A percentile compares a stretch with the other conserved stretches of the same genome.
Evolutionary conservation across 2,329 filamentous ascomycete species (phyloP).

Genomic region (Geosmithia putterillii): DNA sequence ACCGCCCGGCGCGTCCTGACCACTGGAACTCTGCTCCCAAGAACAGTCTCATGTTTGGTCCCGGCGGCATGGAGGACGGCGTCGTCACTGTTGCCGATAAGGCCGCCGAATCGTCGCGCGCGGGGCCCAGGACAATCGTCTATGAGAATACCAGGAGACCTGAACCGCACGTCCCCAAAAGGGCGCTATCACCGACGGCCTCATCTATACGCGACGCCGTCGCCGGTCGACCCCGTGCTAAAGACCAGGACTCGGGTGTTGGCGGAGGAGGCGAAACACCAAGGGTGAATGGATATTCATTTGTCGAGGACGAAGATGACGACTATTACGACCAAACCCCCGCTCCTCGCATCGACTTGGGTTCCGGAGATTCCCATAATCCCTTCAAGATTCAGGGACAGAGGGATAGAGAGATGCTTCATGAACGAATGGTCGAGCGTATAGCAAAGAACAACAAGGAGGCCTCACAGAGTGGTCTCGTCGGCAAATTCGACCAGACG

Average conservation of each 20-base stretch:
- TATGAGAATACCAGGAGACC: slow-evolving; percentile 78
- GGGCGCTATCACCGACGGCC: slow-evolving; percentile 67
- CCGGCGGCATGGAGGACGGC: slow-evolving; percentile 49
- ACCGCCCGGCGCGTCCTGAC: slow-evolving; percentile 66
- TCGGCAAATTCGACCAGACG: slow-evolving; percentile 43
- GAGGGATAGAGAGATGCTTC: slow-evolving; percentile 66
- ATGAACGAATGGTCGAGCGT: slow-evolving; percentile 76
- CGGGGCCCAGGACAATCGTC: slow-evolving; percentile 63
- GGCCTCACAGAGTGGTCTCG: slow-evolving; percentile 44
- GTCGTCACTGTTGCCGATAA: slow-evolving; percentile 52
- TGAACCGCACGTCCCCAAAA: slow-evolving; percentile 24
- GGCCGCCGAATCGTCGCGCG: slow-evolving; percentile 58
- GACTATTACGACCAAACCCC: slow-evolving; percentile 21
- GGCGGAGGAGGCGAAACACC: slow-evolving; percentile 60
- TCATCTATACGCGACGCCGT: slow-evolving; percentile 79
- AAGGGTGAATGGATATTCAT: slow-evolving; percentile 83
- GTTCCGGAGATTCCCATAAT: slow-evolving; percentile 51
- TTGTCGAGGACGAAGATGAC: slow-evolving; percentile 72
- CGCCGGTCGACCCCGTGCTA: slow-evolving; percentile 52
- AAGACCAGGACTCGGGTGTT: slow-evolving; percentile 47
- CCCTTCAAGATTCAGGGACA: slow-evolving; percentile 72
- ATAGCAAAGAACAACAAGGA: slow-evolving; percentile 61
- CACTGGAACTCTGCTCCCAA: slow-evolving; percentile 62
- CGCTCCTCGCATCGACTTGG: slow-evolving; percentile 39
- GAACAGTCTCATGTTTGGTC: slow-evolving; percentile 80